A percentile compares a stretch with the other conserved stretches of the same genome.
phyloP scores from a whole-genome alignment of 169 alveolate genomes.

The Cryptosporidium meleagridis region DNA sequence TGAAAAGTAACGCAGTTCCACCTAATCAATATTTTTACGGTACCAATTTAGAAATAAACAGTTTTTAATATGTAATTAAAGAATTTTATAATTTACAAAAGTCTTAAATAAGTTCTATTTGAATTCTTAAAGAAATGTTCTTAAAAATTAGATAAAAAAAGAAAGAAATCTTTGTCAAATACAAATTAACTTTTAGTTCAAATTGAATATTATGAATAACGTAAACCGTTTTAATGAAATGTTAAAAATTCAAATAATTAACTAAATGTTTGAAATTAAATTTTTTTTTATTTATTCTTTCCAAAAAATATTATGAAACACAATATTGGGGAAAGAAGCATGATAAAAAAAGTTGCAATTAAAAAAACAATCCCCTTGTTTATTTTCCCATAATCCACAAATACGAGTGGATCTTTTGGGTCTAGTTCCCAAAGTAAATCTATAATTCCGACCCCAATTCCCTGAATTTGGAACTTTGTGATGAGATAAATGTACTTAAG shows the following conservation, averaged over 20 bases:
- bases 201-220: background rate
- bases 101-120: background rate
- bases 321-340: constrained; percentile 14
- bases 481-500: constrained; percentile 13
- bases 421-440: constrained; percentile 69
- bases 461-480: constrained; percentile 1
- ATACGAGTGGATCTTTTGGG: constrained; percentile 55
- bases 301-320: constrained; percentile 5
- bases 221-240: background rate
- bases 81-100: background rate
- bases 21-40: too few species aligned
- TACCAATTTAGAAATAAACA: background rate
- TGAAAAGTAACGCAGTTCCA: background rate
- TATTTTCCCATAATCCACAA: constrained; percentile 47
- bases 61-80: background rate
- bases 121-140: background rate
- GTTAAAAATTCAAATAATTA: background rate
- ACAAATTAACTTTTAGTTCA: background rate
- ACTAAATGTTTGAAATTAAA: background rate
- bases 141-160: background rate
- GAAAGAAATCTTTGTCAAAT: background rate
- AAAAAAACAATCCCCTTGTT: background rate
- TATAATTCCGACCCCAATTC: constrained; percentile 37
- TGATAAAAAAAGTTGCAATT: background rate
- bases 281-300: background rate